phyloP scores from a whole-genome alignment of 108 stramenopile species.

The Cyclotella baltica region DNA sequence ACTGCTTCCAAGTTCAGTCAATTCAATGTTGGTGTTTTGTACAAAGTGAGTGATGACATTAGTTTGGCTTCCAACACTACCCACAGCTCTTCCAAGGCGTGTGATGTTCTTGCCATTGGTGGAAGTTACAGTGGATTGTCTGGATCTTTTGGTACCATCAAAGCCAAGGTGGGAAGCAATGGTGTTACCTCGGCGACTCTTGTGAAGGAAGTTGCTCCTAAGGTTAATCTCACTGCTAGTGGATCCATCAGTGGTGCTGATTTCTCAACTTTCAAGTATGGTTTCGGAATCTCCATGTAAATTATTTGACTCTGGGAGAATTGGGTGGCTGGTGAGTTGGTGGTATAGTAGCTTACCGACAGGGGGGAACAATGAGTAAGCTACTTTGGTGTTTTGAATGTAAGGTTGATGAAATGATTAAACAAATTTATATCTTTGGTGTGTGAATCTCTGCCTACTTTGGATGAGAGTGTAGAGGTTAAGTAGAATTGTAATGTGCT shows the following conservation, averaged over 20 bases:
- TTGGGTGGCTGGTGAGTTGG: background rate
- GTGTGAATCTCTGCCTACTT: background rate
- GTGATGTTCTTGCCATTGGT: conserved; percentile 73
- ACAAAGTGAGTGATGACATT: conserved; percentile 87
- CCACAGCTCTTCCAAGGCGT: conserved; percentile 80
- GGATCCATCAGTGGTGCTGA: conserved; percentile 79
- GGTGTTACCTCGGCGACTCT: conserved; percentile 79
- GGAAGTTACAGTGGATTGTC: conserved; percentile 75
- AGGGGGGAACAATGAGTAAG: background rate
- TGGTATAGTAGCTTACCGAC: background rate
- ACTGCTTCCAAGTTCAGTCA: conserved; percentile 78
- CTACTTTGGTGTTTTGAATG: background rate
- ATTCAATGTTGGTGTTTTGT: conserved; percentile 80
- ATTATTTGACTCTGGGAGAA: conserved; percentile 23
- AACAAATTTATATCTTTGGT: conserved; percentile 28
- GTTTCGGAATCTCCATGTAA: conserved; percentile 88
- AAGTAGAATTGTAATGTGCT: background rate
- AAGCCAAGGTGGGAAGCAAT: conserved; percentile 86
- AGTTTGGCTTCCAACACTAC: conserved; percentile 80
- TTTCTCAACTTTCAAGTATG: conserved; percentile 87
- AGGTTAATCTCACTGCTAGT: conserved; percentile 87
- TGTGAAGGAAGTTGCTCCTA: conserved; percentile 86
- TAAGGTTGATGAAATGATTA: conserved; percentile 14
- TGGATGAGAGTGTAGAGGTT: background rate
- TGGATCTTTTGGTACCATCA: conserved; percentile 73